Evolutionary conservation across 192 early-diverging fungal genomes (phyloP).

Genomic region (Coemansia sp.): DNA sequence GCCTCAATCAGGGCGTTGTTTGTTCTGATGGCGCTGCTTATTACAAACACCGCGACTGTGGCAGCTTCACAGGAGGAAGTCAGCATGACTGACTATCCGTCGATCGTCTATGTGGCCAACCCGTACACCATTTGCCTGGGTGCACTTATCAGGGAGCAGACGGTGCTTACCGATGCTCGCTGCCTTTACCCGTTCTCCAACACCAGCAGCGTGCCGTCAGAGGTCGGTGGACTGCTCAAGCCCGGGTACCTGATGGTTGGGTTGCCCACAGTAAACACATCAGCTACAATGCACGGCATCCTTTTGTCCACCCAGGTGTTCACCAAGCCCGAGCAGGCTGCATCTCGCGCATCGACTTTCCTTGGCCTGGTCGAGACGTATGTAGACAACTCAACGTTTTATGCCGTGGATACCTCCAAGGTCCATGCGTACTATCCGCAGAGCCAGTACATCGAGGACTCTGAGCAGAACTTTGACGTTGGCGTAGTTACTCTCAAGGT

Average conservation of each 20-base stretch:
- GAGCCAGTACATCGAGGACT: slow-evolving; percentile 34
- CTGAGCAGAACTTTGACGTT: slow-evolving; percentile 53
- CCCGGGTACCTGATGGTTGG: slow-evolving; percentile 48
- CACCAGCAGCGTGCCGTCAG: slow-evolving; percentile 22
- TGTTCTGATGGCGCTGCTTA: too few relatives aligned
- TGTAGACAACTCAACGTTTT: slow-evolving; percentile 50
- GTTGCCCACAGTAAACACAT: slow-evolving; percentile 34
- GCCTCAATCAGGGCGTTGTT: too few relatives aligned
- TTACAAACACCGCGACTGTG: neutral
- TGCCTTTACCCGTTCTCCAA: slow-evolving; percentile 51
- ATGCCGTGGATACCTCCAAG: slow-evolving; percentile 30
- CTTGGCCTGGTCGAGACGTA: slow-evolving; percentile 38
- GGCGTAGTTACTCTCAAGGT: slow-evolving; percentile 39
- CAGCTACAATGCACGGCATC: slow-evolving; percentile 46
- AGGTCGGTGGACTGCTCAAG: slow-evolving; percentile 32
- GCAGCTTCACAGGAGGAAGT: slow-evolving; percentile 14
- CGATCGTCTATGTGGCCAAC: slow-evolving; percentile 41
- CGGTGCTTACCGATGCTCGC: slow-evolving; percentile 50
- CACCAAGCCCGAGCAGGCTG: slow-evolving; percentile 29
- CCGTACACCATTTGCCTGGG: slow-evolving; percentile 48
- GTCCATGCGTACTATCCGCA: slow-evolving; percentile 53
- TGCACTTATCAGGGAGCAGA: slow-evolving; percentile 31
- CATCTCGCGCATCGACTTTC: slow-evolving; percentile 32
- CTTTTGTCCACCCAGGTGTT: slow-evolving; percentile 47
- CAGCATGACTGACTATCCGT: slow-evolving; percentile 37